These are phyloP conservation scores for Suillus lakei DNA, from an alignment of 768 basidiomycete genomes.

Conservation along the genomic window DNA sequence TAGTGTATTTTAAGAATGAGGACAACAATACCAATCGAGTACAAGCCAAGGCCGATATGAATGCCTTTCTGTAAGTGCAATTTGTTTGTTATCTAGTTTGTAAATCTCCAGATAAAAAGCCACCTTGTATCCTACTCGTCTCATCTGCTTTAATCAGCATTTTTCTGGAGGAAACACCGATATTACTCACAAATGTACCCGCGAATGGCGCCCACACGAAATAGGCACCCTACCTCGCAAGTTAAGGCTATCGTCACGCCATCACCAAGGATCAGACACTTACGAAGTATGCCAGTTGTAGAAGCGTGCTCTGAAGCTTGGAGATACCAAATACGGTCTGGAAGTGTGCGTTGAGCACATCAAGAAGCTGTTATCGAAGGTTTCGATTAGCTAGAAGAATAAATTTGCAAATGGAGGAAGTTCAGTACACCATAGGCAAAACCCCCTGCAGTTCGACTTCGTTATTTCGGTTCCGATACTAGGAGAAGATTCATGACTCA, in stretches of 20 bases:
- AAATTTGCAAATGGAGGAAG: constrained; percentile 11
- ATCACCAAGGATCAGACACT: constrained; percentile 18
- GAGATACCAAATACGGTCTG: constrained; percentile 69
- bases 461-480: not conserved
- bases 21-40: constrained; percentile 50
- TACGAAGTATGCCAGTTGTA: constrained; percentile 76
- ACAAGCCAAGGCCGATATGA: constrained; percentile 61
- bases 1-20: constrained; percentile 5
- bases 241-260: not conserved
- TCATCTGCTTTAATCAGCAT: constrained; percentile 47
- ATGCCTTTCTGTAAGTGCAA: constrained; percentile 52
- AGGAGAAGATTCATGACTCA: constrained; percentile 30
- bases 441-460: constrained; percentile 48
- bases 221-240: constrained; percentile 54
- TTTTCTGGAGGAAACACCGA: not conserved
- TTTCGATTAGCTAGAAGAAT: not conserved
- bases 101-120: not conserved
- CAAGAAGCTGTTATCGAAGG: constrained; percentile 51
- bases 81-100: constrained; percentile 1
- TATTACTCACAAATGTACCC: constrained; percentile 53
- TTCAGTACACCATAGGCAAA: constrained; percentile 67
- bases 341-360: constrained; percentile 75
- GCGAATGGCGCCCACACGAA: constrained; percentile 63
- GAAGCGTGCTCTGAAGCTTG: constrained; percentile 72
- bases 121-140: constrained; percentile 68